phyloP scores from a whole-genome alignment of 2,329 filamentous ascomycete species.

The Phialemoniopsis sp. region DNA sequence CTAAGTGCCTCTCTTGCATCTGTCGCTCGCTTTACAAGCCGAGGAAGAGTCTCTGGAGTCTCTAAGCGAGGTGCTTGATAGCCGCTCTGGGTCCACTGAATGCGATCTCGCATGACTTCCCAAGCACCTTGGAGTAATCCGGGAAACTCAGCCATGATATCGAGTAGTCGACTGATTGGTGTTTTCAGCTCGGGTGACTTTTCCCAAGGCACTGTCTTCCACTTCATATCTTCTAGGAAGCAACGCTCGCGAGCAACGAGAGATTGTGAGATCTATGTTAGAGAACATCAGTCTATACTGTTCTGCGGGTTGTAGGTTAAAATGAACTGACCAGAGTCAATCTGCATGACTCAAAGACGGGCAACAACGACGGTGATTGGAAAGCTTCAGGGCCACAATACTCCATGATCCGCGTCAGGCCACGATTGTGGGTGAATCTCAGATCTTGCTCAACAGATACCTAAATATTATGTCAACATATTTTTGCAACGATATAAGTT shows the following conservation, averaged over 20 bases:
- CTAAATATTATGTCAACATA: too few species aligned
- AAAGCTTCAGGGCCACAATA: conserved; percentile 17
- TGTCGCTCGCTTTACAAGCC: conserved; percentile 6
- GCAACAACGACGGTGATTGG: conserved; percentile 14
- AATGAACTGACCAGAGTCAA: conserved; percentile 10
- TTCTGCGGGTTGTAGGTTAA: background rate
- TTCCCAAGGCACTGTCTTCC: conserved; percentile 17
- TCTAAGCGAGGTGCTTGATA: conserved; percentile 5
- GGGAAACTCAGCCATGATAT: conserved; percentile 14
- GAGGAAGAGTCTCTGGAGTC: conserved; percentile 3
- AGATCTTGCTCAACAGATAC: conserved; percentile 16
- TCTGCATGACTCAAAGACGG: conserved; percentile 17
- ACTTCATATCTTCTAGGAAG: conserved; percentile 13
- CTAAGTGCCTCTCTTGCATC: conserved; percentile 1
- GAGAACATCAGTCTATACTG: too few species aligned
- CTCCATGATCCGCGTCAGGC: conserved; percentile 17
- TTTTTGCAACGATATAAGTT: too few species aligned
- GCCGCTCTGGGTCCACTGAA: conserved; percentile 7
- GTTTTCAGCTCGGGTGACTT: conserved; percentile 10
- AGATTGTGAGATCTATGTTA: conserved; percentile 13
- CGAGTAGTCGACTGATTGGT: conserved; percentile 12
- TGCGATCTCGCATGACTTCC: conserved; percentile 8
- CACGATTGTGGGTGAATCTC: conserved; percentile 17
- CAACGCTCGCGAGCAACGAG: conserved; percentile 14
- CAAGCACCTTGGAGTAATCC: conserved; percentile 11